Base-by-base conservation (phyloP, 2,329 filamentous ascomycete genomes). In the Furcasterigmium furcatum region DNA sequence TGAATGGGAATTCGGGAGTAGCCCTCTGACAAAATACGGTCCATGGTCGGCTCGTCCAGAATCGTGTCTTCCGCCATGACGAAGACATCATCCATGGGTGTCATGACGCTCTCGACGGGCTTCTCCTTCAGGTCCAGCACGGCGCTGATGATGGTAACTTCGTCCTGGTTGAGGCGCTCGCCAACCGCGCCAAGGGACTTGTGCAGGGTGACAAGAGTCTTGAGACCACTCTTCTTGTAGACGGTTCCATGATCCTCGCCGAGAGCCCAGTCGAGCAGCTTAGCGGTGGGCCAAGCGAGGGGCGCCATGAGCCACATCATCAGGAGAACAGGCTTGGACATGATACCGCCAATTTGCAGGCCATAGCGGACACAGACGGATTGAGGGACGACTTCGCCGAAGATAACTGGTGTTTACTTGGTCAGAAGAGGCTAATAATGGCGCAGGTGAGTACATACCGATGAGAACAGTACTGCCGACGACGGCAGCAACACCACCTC, bases 61-160 rank as follows among this genome's bases (percentile, higher is more conserved):
- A 97, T 77, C 5, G 92, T 94, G 59, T 99, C 91, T 43, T 92
- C 88, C n/a, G 91, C 91, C 82, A 99, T 89, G 50, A 88, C 92
- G 62, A 95, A 99, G 41, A 97, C 94, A 61, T 99, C 91, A 38
- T 89, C 84, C 88, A 99, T 97, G 1, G 94, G 94, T 1, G 95
- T 99, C 94, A 99, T 99, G 61, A 99, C 96, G 60, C 83, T 87
- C 38, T 89, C 90, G 7, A 99, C 91, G 1, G 92, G 78, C 71
- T 99, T 99, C 55, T 94, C 91, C 71, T 97, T 99, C 54, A 99
- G 75, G 62, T 99, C 94, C 46, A 99, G 73, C 13, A 97, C 94
- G 30, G 94, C 92, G 54, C 89, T 96, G 66, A 99, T 99, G 64
- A 99, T 99, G 49, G 94, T 97, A 54, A 99, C 94, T 66, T 99